These are phyloP conservation scores for Epipyxis sp. DNA, from an alignment of 108 stramenopile species.

Conservation along the genomic window DNA sequence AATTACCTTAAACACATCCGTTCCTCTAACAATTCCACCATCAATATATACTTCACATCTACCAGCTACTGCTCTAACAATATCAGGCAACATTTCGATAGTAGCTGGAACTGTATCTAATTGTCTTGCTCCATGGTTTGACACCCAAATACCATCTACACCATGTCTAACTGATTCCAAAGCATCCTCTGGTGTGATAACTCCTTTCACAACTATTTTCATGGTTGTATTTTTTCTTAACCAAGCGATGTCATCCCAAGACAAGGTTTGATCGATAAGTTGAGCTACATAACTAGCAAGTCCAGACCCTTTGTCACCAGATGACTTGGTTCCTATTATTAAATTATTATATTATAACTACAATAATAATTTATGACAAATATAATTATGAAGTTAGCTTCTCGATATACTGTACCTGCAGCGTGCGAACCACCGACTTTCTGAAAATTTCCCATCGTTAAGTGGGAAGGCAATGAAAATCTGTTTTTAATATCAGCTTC, in stretches of 20 bases:
- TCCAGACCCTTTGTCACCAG: slow-evolving; percentile 28
- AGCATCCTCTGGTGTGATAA: slow-evolving; percentile 91
- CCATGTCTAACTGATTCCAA: slow-evolving; percentile 76
- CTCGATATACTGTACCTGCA: slow-evolving; percentile 39
- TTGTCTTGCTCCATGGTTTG: slow-evolving; percentile 95
- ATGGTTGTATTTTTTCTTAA: slow-evolving; percentile 81
- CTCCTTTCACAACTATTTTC: slow-evolving; percentile 90
- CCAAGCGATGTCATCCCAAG: slow-evolving; percentile 95
- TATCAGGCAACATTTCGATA: slow-evolving; percentile 88
- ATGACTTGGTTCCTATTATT: background rate
- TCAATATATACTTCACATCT: slow-evolving; percentile 88
- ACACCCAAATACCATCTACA: slow-evolving; percentile 94
- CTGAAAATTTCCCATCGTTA: slow-evolving; percentile 55
- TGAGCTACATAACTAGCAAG: slow-evolving; percentile 91
- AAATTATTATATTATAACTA: background rate
- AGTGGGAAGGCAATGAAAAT: slow-evolving; percentile 83
- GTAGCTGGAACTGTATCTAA: slow-evolving; percentile 89
- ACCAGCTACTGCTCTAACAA: slow-evolving; percentile 81
- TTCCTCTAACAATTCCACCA: slow-evolving; percentile 94
- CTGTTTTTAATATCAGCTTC: slow-evolving; percentile 93
- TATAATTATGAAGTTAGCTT: background rate
- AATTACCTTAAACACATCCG: slow-evolving; percentile 90
- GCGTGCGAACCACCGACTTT: slow-evolving; percentile 44
- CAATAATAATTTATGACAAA: background rate
- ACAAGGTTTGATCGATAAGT: slow-evolving; percentile 83